Conservation (phyloP, 2,329 filamentous ascomycete species). For the Beauveria brongniartii region DNA sequence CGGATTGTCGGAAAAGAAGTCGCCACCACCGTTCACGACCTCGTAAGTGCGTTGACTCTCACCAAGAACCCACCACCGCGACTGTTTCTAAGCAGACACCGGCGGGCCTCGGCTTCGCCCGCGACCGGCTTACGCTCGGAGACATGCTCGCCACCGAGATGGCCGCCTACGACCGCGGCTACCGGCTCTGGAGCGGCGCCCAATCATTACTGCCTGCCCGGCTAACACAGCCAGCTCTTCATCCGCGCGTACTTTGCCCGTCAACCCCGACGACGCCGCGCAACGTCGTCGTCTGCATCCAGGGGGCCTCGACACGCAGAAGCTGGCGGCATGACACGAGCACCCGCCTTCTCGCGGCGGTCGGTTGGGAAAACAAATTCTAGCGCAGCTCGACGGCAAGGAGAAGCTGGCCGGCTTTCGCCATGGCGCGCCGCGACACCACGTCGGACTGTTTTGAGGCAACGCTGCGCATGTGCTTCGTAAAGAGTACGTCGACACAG, state of each 20-base stretch:
- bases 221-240: constrained; percentile 50
- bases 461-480: constrained; percentile 34
- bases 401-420: constrained; percentile 55
- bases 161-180: constrained; percentile 36
- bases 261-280: constrained; percentile 53
- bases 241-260: constrained; percentile 54
- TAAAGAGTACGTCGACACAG: constrained; percentile 41
- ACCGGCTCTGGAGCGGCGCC: constrained; percentile 53
- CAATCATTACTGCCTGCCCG: constrained; percentile 55
- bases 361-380: constrained; percentile 48
- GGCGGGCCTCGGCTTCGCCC: neutral
- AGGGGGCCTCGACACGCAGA: constrained; percentile 40
- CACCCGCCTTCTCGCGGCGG: constrained; percentile 42
- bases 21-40: constrained; percentile 43
- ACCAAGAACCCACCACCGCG: too few species aligned
- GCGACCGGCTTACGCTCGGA: constrained; percentile 27
- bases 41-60: constrained; percentile 37
- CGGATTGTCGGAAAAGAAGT: constrained; percentile 35
- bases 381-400: constrained; percentile 41
- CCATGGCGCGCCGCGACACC: constrained; percentile 48
- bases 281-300: constrained; percentile 54
- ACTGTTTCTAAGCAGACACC: constrained; percentile 21
- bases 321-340: constrained; percentile 38
- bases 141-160: constrained; percentile 36
- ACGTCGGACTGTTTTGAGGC: constrained; percentile 33